These are phyloP conservation scores for Crotalaria pallida DNA, from an alignment of 306 rosid genomes.

Conservation along the genomic window DNA sequence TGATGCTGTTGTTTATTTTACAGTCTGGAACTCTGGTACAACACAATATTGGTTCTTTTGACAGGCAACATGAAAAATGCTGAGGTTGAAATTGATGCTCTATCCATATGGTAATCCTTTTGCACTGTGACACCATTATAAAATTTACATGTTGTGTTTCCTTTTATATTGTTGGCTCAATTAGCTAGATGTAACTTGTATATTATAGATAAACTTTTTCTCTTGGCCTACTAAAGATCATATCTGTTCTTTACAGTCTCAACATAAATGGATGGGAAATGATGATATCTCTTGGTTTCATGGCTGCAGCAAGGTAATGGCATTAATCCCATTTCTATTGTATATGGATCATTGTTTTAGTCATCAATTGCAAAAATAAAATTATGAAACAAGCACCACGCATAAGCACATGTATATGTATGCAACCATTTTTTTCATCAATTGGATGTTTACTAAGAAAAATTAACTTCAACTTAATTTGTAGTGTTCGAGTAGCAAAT, in stretches of 20 bases:
- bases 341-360: background rate
- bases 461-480: background rate
- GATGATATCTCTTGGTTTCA: conserved; percentile 52
- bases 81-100: conserved; percentile 42
- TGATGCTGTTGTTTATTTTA: background rate
- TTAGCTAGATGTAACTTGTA: no score
- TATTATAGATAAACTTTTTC: no score
- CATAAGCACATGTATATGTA: no score
- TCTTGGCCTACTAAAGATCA: background rate
- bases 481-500: conserved; percentile 50
- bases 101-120: conserved; percentile 49
- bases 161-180: background rate
- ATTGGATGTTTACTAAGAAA: background rate
- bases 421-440: background rate
- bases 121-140: background rate
- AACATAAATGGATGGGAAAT: conserved; percentile 58
- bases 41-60: conserved; percentile 38
- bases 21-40: conserved; percentile 58
- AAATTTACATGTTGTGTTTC: background rate
- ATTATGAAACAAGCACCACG: no score
- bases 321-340: background rate
- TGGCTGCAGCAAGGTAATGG: conserved; percentile 45
- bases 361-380: background rate
- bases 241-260: conserved; percentile 27
- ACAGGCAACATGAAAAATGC: conserved; percentile 50